Base-by-base conservation (phyloP, 129 eudicot species). In the Tagetes erecta region DNA sequence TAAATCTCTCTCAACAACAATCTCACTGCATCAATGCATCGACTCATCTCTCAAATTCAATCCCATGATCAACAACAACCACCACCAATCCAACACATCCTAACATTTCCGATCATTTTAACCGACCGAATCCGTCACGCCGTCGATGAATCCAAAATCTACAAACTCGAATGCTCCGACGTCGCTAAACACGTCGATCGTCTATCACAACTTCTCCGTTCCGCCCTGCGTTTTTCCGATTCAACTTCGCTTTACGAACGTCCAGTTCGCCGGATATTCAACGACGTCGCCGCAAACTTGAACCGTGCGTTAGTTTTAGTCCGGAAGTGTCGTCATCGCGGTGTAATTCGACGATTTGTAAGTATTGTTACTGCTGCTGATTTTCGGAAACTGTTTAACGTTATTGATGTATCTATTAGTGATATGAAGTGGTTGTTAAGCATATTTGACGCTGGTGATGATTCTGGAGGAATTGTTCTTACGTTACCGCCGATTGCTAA, bases 141-240 rank as follows among this genome's bases (percentile, higher is more conserved):
- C 31, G 88, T 73, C 45, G 41, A 55, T 36, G 90, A 81, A 1
- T 77, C 90, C 1, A 73, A 36, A 7, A 76, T 76, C 12, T 83
- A 80, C 83, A 84, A 81, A 44, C 77, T 69, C 69, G 91, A 92
- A 55, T 92, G 91, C 76, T 31, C 75, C 40, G 87, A 79, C 0
- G 82, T 85, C 13, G 80, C 45, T 0, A 83, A 81, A 41, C 87
- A 50, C 2, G 74, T 79, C 1, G 58, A 78, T 38, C 58, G 14
- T 31, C 46, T 78, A 5, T 56, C 76, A 2, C 76, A 74, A 4
- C 58, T 74, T 65, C 83, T 80, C 57, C 83, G 80, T 0, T 74
- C 79, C 41, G 73, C 55, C 74, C 34, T 79, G 3, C 33, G 78
- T 1, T 31, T 80, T 0, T 50, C 80, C 11, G 59, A 20, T 30